Percentiles rank a stretch among this genome's conserved stretches.
phyloP scores from a whole-genome alignment of 2,329 filamentous ascomycete species.

The Fusarium metavorans region DNA sequence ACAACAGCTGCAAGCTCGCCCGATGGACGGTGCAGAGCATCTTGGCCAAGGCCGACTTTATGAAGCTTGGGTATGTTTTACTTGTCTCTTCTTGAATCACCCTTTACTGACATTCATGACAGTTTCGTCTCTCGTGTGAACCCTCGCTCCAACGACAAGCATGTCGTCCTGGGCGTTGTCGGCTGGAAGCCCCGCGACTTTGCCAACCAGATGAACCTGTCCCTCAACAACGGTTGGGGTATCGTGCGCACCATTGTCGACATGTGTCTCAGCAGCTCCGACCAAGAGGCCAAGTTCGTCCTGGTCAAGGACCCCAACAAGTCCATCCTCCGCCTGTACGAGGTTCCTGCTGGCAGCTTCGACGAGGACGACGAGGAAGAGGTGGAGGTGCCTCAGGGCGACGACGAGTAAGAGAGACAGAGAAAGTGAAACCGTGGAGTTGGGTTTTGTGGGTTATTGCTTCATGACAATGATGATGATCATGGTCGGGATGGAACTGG shows the following conservation, averaged over 20 bases:
- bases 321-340: constrained; percentile 91
- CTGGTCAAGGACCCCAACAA: constrained; percentile 96
- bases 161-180: constrained; percentile 94
- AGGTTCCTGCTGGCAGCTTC: constrained; percentile 87
- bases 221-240: constrained; percentile 97
- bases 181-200: constrained; percentile 99
- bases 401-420: constrained; percentile 31
- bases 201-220: constrained; percentile 97
- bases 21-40: constrained; percentile 98
- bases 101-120: constrained; percentile 31
- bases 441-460: constrained; percentile 16
- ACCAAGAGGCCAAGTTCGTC: constrained; percentile 86
- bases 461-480: constrained; percentile 14
- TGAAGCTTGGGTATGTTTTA: constrained; percentile 89
- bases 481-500: constrained; percentile 9
- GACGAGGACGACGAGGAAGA: constrained; percentile 86
- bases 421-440: background rate
- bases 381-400: constrained; percentile 56
- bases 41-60: constrained; percentile 94
- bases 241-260: constrained; percentile 98
- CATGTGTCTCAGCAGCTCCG: constrained; percentile 83
- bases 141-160: constrained; percentile 91
- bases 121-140: constrained; percentile 96
- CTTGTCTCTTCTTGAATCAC: background rate
- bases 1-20: constrained; percentile 99